These are phyloP conservation scores for Castanea mollissima DNA, from an alignment of 306 rosid genomes.

Conservation along the genomic window DNA sequence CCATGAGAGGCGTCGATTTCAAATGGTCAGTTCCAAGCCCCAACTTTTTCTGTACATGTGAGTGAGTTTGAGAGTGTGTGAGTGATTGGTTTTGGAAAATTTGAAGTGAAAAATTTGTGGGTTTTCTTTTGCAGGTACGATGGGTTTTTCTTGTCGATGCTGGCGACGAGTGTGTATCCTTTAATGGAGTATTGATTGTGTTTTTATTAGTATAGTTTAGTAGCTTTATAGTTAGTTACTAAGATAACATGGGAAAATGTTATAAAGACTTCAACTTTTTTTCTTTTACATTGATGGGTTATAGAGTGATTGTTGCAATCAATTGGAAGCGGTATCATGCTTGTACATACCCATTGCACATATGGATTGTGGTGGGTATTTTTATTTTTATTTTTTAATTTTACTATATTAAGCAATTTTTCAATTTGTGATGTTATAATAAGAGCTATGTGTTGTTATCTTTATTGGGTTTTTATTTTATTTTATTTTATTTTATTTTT, in stretches of 20 bases:
- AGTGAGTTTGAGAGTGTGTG: not conserved
- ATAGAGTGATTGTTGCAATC: conserved; percentile 79
- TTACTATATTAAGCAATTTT: conserved; percentile 2
- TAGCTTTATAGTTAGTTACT: not conserved
- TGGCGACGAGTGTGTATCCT: conserved; percentile 99
- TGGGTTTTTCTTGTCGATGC: conserved; percentile 97
- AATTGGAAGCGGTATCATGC: conserved; percentile 86
- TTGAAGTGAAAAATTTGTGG: conserved; percentile 2
- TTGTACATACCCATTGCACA: conserved; percentile 82
- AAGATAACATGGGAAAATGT: not conserved
- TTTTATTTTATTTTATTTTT: not conserved
- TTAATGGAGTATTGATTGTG: not conserved
- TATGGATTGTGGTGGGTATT: conserved; percentile 91
- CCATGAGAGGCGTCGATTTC: conserved; percentile 91
- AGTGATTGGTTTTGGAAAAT: not conserved
- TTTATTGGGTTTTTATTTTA: not conserved
- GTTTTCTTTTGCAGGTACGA: conserved; percentile 65
- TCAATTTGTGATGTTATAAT: not conserved
- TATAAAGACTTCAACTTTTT: not conserved
- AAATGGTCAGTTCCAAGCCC: conserved; percentile 57
- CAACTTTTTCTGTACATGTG: not conserved
- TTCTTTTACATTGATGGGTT: conserved; percentile 34
- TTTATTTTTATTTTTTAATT: not conserved
- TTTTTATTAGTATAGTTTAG: not conserved
- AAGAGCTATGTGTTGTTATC: not conserved